Evolutionary conservation across 106 monocot species (phyloP), one percentile per base, ranked within the genome.

Genomic region (Dioscorea alata): DNA sequence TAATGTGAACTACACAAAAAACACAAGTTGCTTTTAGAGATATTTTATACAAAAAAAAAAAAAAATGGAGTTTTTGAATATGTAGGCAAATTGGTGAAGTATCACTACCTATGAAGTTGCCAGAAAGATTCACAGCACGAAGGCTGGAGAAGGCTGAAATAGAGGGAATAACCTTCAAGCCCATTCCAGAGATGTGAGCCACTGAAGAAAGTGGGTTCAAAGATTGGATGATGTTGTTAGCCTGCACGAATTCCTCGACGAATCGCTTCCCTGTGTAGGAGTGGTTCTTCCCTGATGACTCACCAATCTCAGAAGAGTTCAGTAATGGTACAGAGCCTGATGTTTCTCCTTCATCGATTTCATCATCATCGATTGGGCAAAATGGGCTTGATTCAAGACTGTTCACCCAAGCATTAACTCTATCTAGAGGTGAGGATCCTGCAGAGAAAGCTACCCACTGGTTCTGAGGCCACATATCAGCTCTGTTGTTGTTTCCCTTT

Each of bases 371-470:
- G 32, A 66, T 18, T 0, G 68, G 71, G 35, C 24, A 48, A 59
- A 76, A 69, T 17, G 59, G 42, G 13, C 66, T 61, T 33, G 81
- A 71, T 23, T 76, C 89, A n/a, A 96, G 86, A 65, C 79, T 86
- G 35, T 85, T 84, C 35, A 96, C 86, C 96, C 96, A 96, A 67
- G 91, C 91, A 73, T 75, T 80, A 20, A 96, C 86, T 61, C 96
- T 75, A 42, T 84, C 92, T 4, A 84, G 56, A 60, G 82, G 73
- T 9, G 91, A 91, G 6, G 80, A 65, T 49, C 81, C 89, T 4
- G 74, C 71, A 4, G 85, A 76, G 73, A 96, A 92, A 32, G 95
- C 88, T 22, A 91, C 75, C 91, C 91, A 96, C 50, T 92, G 84
- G 60, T 81, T 84, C 23, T 63, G 60, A 2, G 74, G 74, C 63